Evolutionary conservation across 225 moss, liverwort and hornwort genomes (phyloP).

Genomic region (Neckera pumila): DNA sequence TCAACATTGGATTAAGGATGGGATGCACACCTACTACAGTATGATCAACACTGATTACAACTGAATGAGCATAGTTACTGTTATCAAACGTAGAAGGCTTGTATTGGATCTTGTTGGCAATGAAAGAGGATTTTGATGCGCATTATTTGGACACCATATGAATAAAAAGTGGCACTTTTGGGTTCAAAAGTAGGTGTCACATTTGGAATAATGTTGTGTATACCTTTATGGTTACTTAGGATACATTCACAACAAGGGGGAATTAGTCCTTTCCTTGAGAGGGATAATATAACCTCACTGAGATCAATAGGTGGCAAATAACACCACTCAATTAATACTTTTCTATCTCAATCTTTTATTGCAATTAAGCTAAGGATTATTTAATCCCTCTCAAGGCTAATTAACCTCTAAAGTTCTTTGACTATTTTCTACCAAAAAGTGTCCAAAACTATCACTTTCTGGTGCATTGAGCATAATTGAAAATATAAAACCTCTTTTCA

Average conservation of each 20-base stretch:
- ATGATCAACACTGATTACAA: neutral
- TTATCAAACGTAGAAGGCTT: neutral
- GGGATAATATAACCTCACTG: neutral
- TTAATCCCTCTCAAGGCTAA: neutral
- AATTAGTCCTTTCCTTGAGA: neutral
- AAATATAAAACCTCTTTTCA: too few species aligned
- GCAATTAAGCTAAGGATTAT: accelerated
- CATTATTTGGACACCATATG: neutral
- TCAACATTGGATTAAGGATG: neutral
- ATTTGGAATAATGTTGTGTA: neutral
- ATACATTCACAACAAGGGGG: neutral
- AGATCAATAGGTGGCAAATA: neutral
- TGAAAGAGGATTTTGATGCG: neutral
- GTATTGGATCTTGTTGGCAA: neutral
- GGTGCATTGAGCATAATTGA: neutral
- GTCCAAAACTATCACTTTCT: neutral
- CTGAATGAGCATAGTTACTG: neutral
- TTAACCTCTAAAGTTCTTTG: neutral
- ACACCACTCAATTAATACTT: neutral
- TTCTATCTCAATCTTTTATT: neutral
- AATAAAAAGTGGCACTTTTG: neutral
- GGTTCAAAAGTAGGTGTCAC: neutral
- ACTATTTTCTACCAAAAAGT: neutral
- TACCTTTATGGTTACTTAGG: neutral
- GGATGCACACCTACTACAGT: neutral